These are phyloP conservation scores for Besnoitia besnoiti DNA, from an alignment of 169 alveolate species.

Conservation along the genomic window DNA sequence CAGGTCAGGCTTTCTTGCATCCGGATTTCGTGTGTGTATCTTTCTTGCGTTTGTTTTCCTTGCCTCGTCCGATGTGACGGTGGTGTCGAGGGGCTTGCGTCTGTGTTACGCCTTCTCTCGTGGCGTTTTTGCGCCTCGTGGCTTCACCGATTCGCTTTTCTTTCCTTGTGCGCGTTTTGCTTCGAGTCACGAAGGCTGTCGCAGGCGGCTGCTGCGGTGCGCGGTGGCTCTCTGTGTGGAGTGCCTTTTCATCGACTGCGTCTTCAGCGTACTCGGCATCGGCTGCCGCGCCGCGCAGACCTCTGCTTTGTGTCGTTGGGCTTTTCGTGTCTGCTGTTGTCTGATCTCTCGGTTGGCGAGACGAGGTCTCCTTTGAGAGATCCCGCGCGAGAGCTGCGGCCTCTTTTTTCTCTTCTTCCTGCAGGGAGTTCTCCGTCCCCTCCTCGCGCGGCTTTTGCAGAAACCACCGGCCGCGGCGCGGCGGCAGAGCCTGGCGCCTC, in stretches of 20 bases:
- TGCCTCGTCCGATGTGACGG: neutral
- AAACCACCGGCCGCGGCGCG: neutral
- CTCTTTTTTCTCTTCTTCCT: neutral
- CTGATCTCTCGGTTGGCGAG: neutral
- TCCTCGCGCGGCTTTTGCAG: conserved; percentile 10
- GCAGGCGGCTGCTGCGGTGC: no score
- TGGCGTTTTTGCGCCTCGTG: neutral
- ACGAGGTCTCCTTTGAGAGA: neutral
- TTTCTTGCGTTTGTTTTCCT: neutral
- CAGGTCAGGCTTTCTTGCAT: neutral
- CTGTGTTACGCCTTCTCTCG: neutral
- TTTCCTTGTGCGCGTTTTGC: neutral
- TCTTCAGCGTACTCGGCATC: no score
- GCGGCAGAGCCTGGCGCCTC: neutral
- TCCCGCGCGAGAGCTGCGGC: neutral
- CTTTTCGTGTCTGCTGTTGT: neutral
- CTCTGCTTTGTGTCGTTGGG: no score
- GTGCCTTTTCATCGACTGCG: no score
- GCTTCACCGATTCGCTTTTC: neutral
- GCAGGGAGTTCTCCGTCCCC: conserved; percentile 12
- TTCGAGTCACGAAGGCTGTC: no score
- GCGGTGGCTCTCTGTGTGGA: no score
- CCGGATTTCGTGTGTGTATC: neutral
- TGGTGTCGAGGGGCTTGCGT: neutral
- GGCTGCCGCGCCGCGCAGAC: no score